A percentile compares a stretch with the other conserved stretches of the same genome.
These are phyloP conservation scores for Rhizophagus sp. DNA, from an alignment of 192 early-diverging fungal genomes.

Conservation along the genomic window DNA sequence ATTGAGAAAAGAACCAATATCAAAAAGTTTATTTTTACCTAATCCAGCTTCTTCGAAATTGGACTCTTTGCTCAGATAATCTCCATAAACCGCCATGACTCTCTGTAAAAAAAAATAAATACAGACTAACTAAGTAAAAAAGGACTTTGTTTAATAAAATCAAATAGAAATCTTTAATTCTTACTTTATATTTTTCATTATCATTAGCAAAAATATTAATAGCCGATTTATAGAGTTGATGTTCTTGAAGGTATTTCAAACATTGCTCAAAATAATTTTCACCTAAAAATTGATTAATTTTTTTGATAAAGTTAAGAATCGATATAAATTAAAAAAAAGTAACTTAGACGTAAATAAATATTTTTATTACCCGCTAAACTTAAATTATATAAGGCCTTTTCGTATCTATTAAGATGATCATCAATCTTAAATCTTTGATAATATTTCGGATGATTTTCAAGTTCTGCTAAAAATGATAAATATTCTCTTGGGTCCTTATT, in stretches of 20 bases:
- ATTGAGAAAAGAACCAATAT: conserved; percentile 3
- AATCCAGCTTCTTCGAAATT: conserved; percentile 71
- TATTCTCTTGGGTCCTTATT: conserved; percentile 90
- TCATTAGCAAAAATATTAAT: conserved; percentile 55
- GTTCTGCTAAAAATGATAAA: conserved; percentile 80
- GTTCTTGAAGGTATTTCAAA: conserved; percentile 60
- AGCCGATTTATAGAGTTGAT: conserved; percentile 65
- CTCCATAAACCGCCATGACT: conserved; percentile 60
- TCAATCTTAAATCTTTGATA: conserved; percentile 90
- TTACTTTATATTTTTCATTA: conserved; percentile 47
- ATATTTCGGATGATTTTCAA: conserved; percentile 71
- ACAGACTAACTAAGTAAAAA: not conserved
- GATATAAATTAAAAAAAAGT: too few relatives aligned
- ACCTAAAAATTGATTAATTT: conserved; percentile 18
- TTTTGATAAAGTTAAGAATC: not conserved
- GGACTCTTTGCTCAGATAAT: conserved; percentile 53
- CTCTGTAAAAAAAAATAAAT: conserved; percentile 3
- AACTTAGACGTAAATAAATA: not conserved
- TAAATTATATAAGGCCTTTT: conserved; percentile 73
- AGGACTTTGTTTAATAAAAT: not conserved
- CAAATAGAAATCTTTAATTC: not conserved
- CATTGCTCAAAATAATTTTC: conserved; percentile 60
- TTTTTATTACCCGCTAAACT: conserved; percentile 41
- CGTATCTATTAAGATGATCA: conserved; percentile 71
- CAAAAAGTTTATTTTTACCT: conserved; percentile 32